Evolutionary conservation across 345 rosid species (phyloP).

Genomic region (Eucalyptus globulus): DNA sequence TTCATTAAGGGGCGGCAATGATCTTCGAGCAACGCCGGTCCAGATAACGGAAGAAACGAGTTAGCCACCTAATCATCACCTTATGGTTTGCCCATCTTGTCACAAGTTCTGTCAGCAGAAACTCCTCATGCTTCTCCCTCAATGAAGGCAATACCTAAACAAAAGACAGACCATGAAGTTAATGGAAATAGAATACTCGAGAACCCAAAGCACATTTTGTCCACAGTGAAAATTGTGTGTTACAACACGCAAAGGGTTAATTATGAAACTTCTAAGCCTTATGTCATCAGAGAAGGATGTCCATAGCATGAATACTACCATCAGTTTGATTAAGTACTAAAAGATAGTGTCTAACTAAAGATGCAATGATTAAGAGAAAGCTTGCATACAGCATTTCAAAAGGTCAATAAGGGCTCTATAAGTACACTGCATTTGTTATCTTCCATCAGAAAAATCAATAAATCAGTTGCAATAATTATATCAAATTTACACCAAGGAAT

Average conservation of each 20-base stretch:
- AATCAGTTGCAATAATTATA: not conserved
- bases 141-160: slow-evolving; percentile 35
- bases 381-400: not conserved
- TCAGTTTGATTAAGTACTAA: not conserved
- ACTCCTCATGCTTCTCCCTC: slow-evolving; percentile 47
- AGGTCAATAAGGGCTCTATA: not conserved
- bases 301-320: not conserved
- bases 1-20: slow-evolving; percentile 36
- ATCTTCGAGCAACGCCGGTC: slow-evolving; percentile 29
- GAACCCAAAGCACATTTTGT: not conserved
- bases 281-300: not conserved
- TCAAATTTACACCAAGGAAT: not conserved
- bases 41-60: slow-evolving; percentile 35
- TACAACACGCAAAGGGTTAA: not conserved
- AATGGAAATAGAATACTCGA: not conserved
- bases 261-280: not conserved
- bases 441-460: not conserved
- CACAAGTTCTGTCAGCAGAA: slow-evolving; percentile 44
- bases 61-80: slow-evolving; percentile 38
- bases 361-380: not conserved
- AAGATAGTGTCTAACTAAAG: not conserved
- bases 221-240: not conserved
- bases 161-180: not conserved
- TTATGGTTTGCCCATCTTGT: slow-evolving; percentile 50
- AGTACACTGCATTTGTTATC: not conserved